Percentiles rank a stretch among this genome's conserved stretches.
phyloP scores from a whole-genome alignment of 225 moss, liverwort and hornwort genomes.

The Anthoceros angustus region DNA sequence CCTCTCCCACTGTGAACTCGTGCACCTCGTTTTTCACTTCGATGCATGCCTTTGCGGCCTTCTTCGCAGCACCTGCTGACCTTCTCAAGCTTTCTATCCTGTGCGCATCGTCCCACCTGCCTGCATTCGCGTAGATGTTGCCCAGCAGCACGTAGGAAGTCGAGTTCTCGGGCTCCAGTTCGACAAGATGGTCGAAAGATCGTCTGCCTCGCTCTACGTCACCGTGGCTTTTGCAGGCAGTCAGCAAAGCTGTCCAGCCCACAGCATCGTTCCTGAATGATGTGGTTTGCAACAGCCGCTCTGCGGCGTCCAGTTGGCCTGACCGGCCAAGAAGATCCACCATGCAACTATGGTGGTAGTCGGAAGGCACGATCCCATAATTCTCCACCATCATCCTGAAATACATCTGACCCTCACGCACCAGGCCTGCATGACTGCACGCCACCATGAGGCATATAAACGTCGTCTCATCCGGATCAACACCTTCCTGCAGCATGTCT shows the following conservation, averaged over 20 bases:
- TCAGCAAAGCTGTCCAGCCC: neutral
- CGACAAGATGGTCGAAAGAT: neutral
- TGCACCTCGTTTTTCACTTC: neutral
- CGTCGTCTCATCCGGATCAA: neutral
- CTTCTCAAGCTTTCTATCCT: neutral
- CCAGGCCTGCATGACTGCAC: neutral
- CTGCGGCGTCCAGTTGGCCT: neutral
- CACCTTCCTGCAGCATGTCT: neutral
- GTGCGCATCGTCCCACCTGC: neutral
- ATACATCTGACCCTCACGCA: neutral
- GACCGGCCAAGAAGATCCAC: slow-evolving; percentile 4
- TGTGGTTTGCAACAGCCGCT: neutral
- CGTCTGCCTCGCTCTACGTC: neutral
- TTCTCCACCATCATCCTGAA: neutral
- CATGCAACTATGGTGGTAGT: neutral
- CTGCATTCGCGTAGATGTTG: neutral
- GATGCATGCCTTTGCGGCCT: neutral
- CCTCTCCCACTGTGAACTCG: slow-evolving; percentile 1
- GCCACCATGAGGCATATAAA: neutral
- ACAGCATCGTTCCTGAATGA: neutral
- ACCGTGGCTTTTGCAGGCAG: neutral
- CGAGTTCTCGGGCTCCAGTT: neutral
- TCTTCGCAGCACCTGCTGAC: neutral
- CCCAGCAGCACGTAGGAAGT: neutral
- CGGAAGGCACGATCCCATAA: neutral